A percentile compares a stretch with the other conserved stretches of the same genome.
Conservation (phyloP, 352 stramenopile genomes). For the Phytophthora palmivora region DNA sequence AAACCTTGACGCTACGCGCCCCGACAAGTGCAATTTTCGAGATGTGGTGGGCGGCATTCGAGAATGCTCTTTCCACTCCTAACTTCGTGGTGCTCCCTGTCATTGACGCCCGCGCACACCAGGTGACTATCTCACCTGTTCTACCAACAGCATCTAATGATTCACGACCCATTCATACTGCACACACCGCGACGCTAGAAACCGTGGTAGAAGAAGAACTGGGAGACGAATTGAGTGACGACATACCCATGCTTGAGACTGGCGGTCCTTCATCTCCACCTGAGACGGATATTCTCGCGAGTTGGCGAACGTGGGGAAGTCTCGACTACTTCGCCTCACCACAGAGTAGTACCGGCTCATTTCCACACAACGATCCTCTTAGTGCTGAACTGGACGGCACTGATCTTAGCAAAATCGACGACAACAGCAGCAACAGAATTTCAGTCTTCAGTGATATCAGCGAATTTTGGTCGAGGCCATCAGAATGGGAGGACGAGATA, state of each 20-base stretch:
- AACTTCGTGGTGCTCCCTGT: constrained; percentile 28
- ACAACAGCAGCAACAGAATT: constrained; percentile 7
- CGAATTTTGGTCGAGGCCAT: constrained; percentile 35
- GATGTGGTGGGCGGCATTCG: constrained; percentile 33
- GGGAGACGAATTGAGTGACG: constrained; percentile 8
- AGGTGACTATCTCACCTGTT: constrained; percentile 21
- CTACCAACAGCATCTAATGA: constrained; percentile 8
- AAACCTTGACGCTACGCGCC: constrained; percentile 29
- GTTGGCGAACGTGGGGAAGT: constrained; percentile 40
- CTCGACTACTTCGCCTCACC: constrained; percentile 31
- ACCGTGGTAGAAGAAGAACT: not conserved
- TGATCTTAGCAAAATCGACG: not conserved
- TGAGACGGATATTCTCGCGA: constrained; percentile 38
- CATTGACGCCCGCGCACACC: constrained; percentile 15
- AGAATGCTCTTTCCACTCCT: constrained; percentile 23
- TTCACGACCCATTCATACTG: constrained; percentile 1
- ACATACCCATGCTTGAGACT: constrained; percentile 35
- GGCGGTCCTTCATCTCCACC: constrained; percentile 21
- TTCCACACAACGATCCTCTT: not conserved
- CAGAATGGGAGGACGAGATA: constrained; percentile 23
- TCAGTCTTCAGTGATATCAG: constrained; percentile 37
- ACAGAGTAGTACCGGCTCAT: constrained; percentile 4
- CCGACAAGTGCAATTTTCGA: constrained; percentile 33
- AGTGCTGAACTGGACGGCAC: not conserved
- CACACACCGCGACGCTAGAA: constrained; percentile 7